Evolutionary conservation across 768 basidiomycete species (phyloP).

Genomic region (Sarcomyxa edulis): DNA sequence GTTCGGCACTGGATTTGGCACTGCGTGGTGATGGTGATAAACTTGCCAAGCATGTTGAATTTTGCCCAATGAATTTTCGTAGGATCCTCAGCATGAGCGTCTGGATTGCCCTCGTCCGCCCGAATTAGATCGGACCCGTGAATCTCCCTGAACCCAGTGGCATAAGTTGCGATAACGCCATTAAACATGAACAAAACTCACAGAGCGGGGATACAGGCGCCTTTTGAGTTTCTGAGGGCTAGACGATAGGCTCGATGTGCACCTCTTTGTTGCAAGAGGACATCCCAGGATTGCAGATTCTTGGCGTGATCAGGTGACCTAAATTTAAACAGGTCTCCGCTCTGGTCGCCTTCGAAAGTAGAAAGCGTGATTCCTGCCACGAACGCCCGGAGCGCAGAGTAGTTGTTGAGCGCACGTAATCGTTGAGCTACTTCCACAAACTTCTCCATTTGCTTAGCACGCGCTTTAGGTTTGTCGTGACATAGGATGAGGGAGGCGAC

Average conservation of each 20-base stretch:
- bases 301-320: conserved; percentile 69
- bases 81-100: conserved; percentile 60
- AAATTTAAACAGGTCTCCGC: conserved; percentile 66
- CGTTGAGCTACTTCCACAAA: conserved; percentile 80
- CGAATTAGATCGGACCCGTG: conserved; percentile 87
- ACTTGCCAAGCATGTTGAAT: conserved; percentile 87
- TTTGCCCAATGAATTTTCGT: conserved; percentile 92
- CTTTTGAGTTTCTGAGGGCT: conserved; percentile 80
- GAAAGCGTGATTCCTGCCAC: conserved; percentile 91
- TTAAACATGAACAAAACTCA: conserved; percentile 26
- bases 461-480: conserved; percentile 69
- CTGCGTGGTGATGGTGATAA: conserved; percentile 70
- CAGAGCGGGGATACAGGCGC: conserved; percentile 85
- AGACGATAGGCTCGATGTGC: conserved; percentile 90
- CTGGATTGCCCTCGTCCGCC: conserved; percentile 80
- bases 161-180: conserved; percentile 7
- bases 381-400: conserved; percentile 87
- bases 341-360: conserved; percentile 70
- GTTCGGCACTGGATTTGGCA: conserved; percentile 74
- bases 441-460: conserved; percentile 83
- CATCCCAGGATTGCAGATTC: conserved; percentile 76
- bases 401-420: conserved; percentile 84
- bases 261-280: conserved; percentile 74
- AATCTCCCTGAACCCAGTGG: conserved; percentile 59
- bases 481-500: conserved; percentile 87